phyloP scores from a whole-genome alignment of 257 asterid species.

The Scutellaria minor region DNA sequence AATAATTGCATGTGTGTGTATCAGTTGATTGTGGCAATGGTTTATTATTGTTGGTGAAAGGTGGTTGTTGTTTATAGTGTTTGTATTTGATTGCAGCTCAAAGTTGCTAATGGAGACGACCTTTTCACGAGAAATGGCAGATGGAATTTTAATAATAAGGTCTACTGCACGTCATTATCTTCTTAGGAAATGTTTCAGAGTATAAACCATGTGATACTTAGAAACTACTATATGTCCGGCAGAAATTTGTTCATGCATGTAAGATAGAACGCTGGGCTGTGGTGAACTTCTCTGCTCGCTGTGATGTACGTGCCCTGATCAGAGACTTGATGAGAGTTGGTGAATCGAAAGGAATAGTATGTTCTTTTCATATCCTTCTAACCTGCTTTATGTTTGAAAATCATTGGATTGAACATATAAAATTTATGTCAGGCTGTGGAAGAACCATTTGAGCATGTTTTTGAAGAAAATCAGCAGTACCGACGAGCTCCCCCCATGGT shows the following conservation, averaged over 20 bases:
- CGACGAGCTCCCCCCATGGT: conserved; percentile 73
- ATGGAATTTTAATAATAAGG: conserved; percentile 94
- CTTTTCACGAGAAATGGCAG: conserved; percentile 77
- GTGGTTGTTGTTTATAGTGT: conserved; percentile 19
- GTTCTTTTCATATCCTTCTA: conserved; percentile 32
- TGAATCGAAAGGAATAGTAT: conserved; percentile 77
- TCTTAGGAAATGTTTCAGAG: not conserved
- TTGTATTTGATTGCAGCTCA: conserved; percentile 57
- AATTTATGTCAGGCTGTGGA: conserved; percentile 56
- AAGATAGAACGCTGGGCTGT: conserved; percentile 87
- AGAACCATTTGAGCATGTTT: conserved; percentile 48
- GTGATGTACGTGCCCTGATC: conserved; percentile 59
- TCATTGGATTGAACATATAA: not conserved
- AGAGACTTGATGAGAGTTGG: conserved; percentile 69
- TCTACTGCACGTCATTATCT: conserved; percentile 22
- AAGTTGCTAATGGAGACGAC: conserved; percentile 83
- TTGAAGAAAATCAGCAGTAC: conserved; percentile 65
- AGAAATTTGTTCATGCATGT: conserved; percentile 65
- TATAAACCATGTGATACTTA: not conserved
- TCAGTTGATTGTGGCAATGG: not conserved
- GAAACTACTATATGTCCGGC: conserved; percentile 26
- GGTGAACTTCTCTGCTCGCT: conserved; percentile 82
- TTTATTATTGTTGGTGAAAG: not conserved
- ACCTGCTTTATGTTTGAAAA: not conserved
- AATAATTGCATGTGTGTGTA: not conserved